Conservation (phyloP, 495 filamentous ascomycete genomes). For the Chaetomium tenue region DNA sequence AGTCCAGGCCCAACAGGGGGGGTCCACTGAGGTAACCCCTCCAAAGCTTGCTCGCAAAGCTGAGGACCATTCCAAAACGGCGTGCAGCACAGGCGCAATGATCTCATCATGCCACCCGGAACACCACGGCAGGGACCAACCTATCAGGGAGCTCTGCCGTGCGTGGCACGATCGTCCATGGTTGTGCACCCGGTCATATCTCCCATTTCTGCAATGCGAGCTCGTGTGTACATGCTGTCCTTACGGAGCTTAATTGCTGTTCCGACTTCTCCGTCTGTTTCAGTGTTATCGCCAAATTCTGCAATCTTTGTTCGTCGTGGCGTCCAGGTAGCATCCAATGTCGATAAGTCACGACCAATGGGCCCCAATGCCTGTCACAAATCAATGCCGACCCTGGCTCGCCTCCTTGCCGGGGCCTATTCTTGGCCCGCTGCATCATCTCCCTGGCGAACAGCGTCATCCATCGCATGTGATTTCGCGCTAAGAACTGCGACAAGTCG, state of each 20-base stretch:
- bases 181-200: not conserved
- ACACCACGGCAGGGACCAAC: constrained; percentile 13
- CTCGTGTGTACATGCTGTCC: too few relatives aligned
- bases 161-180: constrained; percentile 9
- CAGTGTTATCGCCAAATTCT: constrained; percentile 6
- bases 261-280: not conserved
- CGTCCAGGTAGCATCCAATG: constrained; percentile 5
- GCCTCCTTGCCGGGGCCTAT: constrained; percentile 1
- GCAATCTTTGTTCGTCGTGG: constrained; percentile 1
- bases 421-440: constrained; percentile 20
- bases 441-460: constrained; percentile 22
- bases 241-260: not conserved
- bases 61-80: not conserved
- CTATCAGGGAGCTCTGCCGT: constrained; percentile 16
- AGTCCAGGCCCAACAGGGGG: not conserved
- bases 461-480: constrained; percentile 30
- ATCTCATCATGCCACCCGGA: constrained; percentile 40
- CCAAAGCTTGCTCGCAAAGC: not conserved
- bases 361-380: not conserved
- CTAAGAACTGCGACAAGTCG: constrained; percentile 12
- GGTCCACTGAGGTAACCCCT: not conserved
- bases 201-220: not conserved
- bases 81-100: constrained; percentile 22
- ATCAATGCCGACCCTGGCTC: constrained; percentile 12
- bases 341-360: not conserved